phyloP scores from a whole-genome alignment of 345 rosid species.

The Lumnitzera littorea region DNA sequence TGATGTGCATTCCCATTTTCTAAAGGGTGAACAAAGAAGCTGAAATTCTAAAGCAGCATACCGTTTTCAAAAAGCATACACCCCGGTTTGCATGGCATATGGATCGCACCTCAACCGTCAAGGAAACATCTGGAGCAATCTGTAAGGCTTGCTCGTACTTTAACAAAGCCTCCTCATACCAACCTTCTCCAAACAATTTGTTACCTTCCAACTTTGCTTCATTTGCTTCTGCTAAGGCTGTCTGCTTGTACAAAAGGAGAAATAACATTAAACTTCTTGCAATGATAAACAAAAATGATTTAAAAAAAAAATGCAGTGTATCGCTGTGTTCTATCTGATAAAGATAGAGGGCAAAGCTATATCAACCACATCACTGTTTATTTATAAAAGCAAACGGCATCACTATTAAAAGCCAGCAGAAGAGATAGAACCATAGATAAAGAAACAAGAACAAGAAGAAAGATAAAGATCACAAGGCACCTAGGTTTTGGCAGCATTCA shows the following conservation, averaged over 20 bases:
- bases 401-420: too few relatives aligned
- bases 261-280: neutral
- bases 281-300: too few relatives aligned
- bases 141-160: constrained; percentile 59
- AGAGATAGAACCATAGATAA: too few relatives aligned
- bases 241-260: constrained; percentile 27
- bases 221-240: constrained; percentile 48
- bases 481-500: too few relatives aligned
- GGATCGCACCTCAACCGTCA: constrained; percentile 49
- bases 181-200: constrained; percentile 48
- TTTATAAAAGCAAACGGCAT: too few relatives aligned
- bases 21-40: neutral
- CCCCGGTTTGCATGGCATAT: constrained; percentile 77
- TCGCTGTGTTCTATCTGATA: too few relatives aligned
- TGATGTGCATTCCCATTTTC: neutral
- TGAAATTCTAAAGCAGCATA: constrained; percentile 13
- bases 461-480: too few relatives aligned
- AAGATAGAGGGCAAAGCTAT: too few relatives aligned
- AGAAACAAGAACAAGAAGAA: too few relatives aligned
- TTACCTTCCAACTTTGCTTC: constrained; percentile 79
- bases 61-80: constrained; percentile 74
- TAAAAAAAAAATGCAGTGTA: too few relatives aligned
- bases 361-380: too few relatives aligned
- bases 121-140: constrained; percentile 30
- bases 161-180: constrained; percentile 70